A percentile compares a stretch with the other conserved stretches of the same genome.
Evolutionary conservation across 495 filamentous ascomycete species (phyloP).

Genomic region (Lichina pygmaea): DNA sequence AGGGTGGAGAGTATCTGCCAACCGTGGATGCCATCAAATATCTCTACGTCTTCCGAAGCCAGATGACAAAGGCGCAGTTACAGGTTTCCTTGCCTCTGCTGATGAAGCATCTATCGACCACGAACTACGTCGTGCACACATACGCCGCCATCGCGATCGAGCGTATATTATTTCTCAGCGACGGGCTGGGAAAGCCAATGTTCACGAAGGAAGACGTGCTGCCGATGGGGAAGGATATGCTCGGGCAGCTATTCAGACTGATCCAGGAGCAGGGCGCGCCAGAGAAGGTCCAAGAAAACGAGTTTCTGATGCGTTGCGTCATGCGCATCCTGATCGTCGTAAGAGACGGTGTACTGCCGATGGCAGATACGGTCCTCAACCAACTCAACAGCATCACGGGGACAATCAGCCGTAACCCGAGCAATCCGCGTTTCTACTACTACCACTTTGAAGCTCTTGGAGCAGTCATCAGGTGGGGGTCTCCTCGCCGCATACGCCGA

Average conservation of each 20-base stretch:
- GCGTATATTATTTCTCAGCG: constrained; percentile 55
- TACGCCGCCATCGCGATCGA: constrained; percentile 91
- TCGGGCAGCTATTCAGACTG: constrained; percentile 77
- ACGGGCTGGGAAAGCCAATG: constrained; percentile 42
- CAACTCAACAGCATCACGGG: constrained; percentile 68
- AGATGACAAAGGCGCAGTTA: constrained; percentile 68
- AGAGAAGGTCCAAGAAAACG: constrained; percentile 92
- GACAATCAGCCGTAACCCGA: constrained; percentile 75
- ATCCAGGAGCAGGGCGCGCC: constrained; percentile 58
- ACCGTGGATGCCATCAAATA: constrained; percentile 97
- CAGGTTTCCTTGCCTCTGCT: constrained; percentile 64
- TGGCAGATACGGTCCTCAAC: constrained; percentile 42
- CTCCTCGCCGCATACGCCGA: not conserved
- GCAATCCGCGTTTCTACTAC: constrained; percentile 94
- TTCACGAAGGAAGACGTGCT: constrained; percentile 46
- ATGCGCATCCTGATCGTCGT: constrained; percentile 92
- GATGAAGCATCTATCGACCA: constrained; percentile 63
- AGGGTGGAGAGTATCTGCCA: constrained; percentile 49
- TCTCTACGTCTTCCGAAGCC: constrained; percentile 81
- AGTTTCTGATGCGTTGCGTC: constrained; percentile 92
- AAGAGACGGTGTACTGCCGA: constrained; percentile 43
- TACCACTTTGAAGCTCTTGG: constrained; percentile 90
- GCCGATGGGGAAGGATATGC: constrained; percentile 55
- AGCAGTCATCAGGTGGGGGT: constrained; percentile 53
- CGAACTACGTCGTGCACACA: constrained; percentile 86